Percentiles rank a stretch among this genome's conserved stretches.
These are phyloP conservation scores for Anisodus tanguticus DNA, from an alignment of 257 asterid species.

Conservation along the genomic window DNA sequence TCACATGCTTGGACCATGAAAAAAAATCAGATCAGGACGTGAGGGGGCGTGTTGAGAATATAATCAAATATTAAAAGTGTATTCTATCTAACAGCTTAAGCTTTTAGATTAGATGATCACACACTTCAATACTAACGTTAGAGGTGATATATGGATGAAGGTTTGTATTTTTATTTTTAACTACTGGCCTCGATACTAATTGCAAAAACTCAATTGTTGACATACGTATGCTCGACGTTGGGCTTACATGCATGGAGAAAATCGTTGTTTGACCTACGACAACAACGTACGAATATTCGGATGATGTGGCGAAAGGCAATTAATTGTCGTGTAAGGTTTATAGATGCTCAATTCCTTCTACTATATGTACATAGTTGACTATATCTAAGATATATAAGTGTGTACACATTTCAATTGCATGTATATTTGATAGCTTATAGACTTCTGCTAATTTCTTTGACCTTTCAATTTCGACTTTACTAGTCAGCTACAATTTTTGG, in stretches of 20 bases:
- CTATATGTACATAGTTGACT: slow-evolving; percentile 36
- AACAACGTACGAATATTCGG: background rate
- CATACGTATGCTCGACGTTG: slow-evolving; percentile 40
- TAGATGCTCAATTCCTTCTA: background rate
- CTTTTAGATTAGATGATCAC: no score
- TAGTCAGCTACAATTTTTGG: background rate
- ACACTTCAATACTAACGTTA: no score
- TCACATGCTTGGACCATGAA: no score
- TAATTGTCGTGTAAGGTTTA: slow-evolving; percentile 23
- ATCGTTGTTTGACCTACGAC: slow-evolving; percentile 36
- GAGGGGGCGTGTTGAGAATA: background rate
- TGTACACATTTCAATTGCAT: slow-evolving; percentile 7
- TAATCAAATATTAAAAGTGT: no score
- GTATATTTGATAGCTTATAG: background rate
- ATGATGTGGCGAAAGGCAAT: slow-evolving; percentile 27
- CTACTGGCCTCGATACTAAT: background rate
- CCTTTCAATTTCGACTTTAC: background rate
- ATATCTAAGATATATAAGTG: background rate
- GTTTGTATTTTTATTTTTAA: background rate
- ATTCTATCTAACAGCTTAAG: no score
- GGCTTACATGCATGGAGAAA: slow-evolving; percentile 40
- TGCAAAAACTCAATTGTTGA: background rate
- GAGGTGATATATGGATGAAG: background rate
- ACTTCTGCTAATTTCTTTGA: slow-evolving; percentile 19
- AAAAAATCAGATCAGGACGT: no score